phyloP scores from a whole-genome alignment of 345 rosid genomes.

The Isatis tinctoria region DNA sequence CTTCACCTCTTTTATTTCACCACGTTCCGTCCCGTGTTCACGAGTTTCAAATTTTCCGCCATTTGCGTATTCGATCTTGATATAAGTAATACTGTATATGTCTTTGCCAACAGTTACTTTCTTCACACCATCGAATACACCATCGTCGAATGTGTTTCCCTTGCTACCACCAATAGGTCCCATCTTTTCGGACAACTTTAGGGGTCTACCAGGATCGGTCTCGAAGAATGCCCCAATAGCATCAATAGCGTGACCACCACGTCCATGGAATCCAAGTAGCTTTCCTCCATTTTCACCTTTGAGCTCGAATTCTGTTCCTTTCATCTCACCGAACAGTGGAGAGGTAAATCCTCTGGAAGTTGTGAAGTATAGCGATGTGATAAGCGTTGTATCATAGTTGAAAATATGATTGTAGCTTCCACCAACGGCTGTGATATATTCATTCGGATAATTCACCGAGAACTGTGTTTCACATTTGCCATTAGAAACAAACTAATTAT shows the following conservation, averaged over 20 bases:
- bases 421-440: not conserved
- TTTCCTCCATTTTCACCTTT: not conserved
- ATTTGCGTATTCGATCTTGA: not conserved
- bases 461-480: slow-evolving; percentile 6
- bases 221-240: slow-evolving; percentile 24
- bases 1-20: not conserved
- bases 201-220: not conserved
- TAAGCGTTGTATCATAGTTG: not conserved
- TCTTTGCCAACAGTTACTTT: not conserved
- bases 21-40: slow-evolving; percentile 5
- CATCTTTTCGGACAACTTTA: not conserved
- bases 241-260: slow-evolving; percentile 2
- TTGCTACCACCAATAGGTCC: not conserved
- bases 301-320: not conserved
- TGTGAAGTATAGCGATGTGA: not conserved
- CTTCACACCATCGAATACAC: slow-evolving; percentile 18
- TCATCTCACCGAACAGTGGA: not conserved
- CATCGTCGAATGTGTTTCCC: slow-evolving; percentile 13
- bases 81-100: not conserved
- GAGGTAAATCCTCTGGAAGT: not conserved
- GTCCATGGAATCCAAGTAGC: slow-evolving; percentile 28
- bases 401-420: not conserved
- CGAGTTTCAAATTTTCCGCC: not conserved
- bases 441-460: not conserved
- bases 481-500: not conserved